Base-by-base conservation (phyloP, 1,284 basidiomycete species). In the Puccinia horiana region DNA sequence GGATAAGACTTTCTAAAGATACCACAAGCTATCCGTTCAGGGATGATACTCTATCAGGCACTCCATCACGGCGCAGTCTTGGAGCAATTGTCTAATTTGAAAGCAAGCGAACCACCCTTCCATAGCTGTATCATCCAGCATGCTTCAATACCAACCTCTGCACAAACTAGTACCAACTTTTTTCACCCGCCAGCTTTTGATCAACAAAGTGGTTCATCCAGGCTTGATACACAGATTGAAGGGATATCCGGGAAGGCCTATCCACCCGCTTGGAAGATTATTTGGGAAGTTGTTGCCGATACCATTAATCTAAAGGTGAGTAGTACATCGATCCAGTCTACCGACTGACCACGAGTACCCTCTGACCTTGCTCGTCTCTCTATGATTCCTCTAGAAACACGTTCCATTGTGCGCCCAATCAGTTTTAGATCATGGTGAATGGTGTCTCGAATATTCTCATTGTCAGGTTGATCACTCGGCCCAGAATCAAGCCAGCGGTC, bases 141-240 rank as follows among this genome's bases (percentile, higher is more conserved):
- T 42, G 37, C 37, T 42, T 16, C 44, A 29, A 26, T 29, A 16
- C 26, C 65, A 40, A 4, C 32, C 16, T 2, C 42, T 6, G 26
- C 44, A 47, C 2, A 5, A 6, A 32, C 56, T 23, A n/a, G 11
- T 8, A 32, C 44, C 47, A 49, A 49, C 14, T 32, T n/a, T 14
- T 72, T 72, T 72, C 44, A 72, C 6, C 47, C 40, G 44, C 18
- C 18, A 26, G 42, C 44, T 4, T 37, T 29, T 35, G n/a, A 72
- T 72, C 23, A 47, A 72, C 69, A 72, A 49, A 72, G 69, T 72
- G 69, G 69, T 8, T n/a, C 69, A 72, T 72, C 47, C 47, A 47
- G 26, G 47, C 44, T 72, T 32, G 14, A 72, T 72, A 42, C 26
- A 49, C 44, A 47, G 18, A 72, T 47, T 49, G 44, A 32, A 47